Percentiles rank a stretch among this genome's conserved stretches.
Conservation (phyloP, 495 filamentous ascomycete genomes). For the Clavariopsis aquatica region DNA sequence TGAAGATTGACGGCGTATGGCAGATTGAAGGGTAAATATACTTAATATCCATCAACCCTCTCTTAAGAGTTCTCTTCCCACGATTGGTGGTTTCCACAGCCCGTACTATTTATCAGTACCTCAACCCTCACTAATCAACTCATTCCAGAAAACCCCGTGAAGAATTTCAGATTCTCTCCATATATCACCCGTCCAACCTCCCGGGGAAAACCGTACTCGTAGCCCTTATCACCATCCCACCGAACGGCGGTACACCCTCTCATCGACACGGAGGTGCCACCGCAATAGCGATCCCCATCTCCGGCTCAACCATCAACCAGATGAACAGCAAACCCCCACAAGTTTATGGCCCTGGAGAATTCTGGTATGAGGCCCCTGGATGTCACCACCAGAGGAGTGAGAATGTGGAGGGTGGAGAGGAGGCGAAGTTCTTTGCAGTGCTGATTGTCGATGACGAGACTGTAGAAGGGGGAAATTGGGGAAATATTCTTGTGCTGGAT, state of each 20-base stretch:
- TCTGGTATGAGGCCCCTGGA: conserved; percentile 50
- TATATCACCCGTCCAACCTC: conserved; percentile 43
- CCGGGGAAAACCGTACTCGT: conserved; percentile 46
- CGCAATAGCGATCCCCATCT: conserved; percentile 44
- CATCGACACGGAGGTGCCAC: conserved; percentile 48
- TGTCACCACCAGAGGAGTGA: conserved; percentile 51
- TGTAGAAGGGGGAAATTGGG: conserved; percentile 7
- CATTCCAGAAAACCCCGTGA: conserved; percentile 39
- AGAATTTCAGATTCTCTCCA: conserved; percentile 38
- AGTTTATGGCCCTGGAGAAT: conserved; percentile 38
- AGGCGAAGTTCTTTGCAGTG: conserved; percentile 41
- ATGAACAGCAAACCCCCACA: conserved; percentile 50
- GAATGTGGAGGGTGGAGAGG: conserved; percentile 46
- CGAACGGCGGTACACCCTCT: conserved; percentile 48
- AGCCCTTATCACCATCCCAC: conserved; percentile 44
- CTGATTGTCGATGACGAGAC: conserved; percentile 43
- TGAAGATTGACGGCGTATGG: conserved; percentile 23
- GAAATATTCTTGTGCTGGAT: conserved; percentile 16
- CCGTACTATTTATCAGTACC: too few species aligned
- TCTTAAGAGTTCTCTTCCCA: not conserved
- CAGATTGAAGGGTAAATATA: conserved; percentile 20
- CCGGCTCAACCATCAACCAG: conserved; percentile 45
- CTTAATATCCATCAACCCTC: not conserved
- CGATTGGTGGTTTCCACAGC: too few species aligned
- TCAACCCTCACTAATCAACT: too few species aligned